These are phyloP conservation scores for Alternaria hordeiaustralica DNA, from an alignment of 2,329 filamentous ascomycete species.

Conservation along the genomic window DNA sequence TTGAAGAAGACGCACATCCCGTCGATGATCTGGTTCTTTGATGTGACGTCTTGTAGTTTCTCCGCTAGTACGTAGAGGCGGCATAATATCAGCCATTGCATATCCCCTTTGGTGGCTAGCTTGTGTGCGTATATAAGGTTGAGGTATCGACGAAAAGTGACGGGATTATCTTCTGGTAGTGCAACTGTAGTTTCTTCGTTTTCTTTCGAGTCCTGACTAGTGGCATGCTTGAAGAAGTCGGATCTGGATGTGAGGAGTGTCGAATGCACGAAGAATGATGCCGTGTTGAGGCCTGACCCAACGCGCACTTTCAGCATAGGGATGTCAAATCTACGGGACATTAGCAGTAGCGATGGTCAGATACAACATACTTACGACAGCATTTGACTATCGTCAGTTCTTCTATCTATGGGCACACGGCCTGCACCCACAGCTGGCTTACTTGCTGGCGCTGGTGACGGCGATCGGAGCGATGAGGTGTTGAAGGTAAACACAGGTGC, in stretches of 20 bases:
- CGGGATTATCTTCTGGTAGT: neutral
- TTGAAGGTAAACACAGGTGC: no score
- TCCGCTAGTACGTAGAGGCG: neutral
- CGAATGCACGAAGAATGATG: fast-evolving
- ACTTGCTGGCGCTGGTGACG: no score
- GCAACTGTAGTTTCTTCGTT: no score
- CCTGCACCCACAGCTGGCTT: no score
- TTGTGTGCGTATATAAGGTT: neutral
- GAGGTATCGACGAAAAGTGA: neutral
- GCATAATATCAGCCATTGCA: neutral
- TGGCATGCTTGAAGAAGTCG: neutral
- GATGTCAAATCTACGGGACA: neutral
- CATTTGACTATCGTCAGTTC: neutral
- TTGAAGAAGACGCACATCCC: neutral
- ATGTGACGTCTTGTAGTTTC: neutral
- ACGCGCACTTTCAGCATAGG: neutral
- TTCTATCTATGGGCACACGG: no score
- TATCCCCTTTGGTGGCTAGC: neutral
- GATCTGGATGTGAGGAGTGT: neutral
- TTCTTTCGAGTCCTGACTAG: neutral
- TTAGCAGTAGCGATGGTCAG: no score
- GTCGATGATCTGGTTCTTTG: neutral
- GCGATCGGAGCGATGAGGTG: no score
- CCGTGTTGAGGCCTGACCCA: fast-evolving
- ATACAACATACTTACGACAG: neutral